These are phyloP conservation scores for Colletotrichum endophyticum DNA, from an alignment of 2,329 filamentous ascomycete species.

Conservation along the genomic window DNA sequence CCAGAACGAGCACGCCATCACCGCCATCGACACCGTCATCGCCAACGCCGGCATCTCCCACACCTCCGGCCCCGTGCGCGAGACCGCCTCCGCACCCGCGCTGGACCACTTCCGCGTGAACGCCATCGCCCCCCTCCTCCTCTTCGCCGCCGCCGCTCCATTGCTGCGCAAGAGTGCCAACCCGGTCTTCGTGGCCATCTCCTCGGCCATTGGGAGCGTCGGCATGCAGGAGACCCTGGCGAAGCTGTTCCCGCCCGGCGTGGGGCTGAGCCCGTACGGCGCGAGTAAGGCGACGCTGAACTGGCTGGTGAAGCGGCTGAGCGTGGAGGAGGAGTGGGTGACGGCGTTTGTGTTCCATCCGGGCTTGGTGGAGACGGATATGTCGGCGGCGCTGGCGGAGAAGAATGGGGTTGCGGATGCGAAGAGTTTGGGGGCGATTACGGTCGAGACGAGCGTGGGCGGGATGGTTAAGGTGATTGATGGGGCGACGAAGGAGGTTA, in stretches of 20 bases:
- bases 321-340: constrained; percentile 29
- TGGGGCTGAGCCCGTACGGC: constrained; percentile 18
- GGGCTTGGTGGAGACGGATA: constrained; percentile 17
- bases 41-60: constrained; percentile 52
- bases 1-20: constrained; percentile 34
- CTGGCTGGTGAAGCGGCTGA: constrained; percentile 21
- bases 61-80: constrained; percentile 9
- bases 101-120: constrained; percentile 45
- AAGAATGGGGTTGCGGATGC: background rate
- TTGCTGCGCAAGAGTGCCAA: constrained; percentile 26
- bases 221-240: background rate
- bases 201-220: constrained; percentile 27
- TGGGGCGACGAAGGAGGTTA: background rate
- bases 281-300: constrained; percentile 24
- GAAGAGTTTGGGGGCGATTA: constrained; percentile 12
- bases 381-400: background rate
- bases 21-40: constrained; percentile 54
- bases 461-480: background rate
- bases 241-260: background rate
- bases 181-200: constrained; percentile 31
- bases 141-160: constrained; percentile 27
- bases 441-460: constrained; percentile 21
- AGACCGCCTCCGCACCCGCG: constrained; percentile 31
- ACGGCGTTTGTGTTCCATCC: constrained; percentile 24
- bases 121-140: constrained; percentile 6